Conservation (phyloP, 208 protist genomes). For the Trypanosoma boissoni region DNA sequence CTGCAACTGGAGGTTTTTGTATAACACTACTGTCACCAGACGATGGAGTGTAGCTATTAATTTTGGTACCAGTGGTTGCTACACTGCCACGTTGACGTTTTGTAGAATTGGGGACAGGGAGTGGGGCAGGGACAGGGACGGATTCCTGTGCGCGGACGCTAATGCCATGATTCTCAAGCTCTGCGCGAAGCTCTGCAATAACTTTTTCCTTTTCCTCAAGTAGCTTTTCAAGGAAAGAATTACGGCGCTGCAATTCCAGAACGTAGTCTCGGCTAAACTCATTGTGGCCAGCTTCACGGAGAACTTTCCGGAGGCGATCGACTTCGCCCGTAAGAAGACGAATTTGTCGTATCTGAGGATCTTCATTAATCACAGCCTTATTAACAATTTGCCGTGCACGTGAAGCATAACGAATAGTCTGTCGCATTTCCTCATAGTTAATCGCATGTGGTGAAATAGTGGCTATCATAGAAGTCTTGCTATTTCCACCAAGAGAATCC, state of each 20-base stretch:
- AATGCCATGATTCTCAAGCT: conserved; percentile 35
- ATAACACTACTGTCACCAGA: too few relatives aligned
- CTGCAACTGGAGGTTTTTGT: background rate
- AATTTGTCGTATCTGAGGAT: conserved; percentile 73
- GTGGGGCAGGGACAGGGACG: conserved; percentile 18
- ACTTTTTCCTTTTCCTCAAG: conserved; percentile 51
- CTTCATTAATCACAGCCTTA: conserved; percentile 89
- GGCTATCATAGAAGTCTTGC: conserved; percentile 94
- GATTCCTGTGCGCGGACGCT: conserved; percentile 14
- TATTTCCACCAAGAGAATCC: conserved; percentile 86
- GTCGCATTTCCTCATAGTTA: conserved; percentile 90
- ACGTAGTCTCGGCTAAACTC: conserved; percentile 76
- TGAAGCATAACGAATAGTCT: conserved; percentile 90
- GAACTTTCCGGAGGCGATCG: conserved; percentile 48
- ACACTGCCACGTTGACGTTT: background rate
- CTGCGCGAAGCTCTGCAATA: conserved; percentile 40
- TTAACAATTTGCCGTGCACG: conserved; percentile 92
- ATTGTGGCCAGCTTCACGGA: conserved; percentile 53
- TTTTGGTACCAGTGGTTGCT: too few relatives aligned
- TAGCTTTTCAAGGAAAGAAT: conserved; percentile 37
- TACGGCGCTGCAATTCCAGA: conserved; percentile 18
- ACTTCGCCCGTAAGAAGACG: conserved; percentile 50
- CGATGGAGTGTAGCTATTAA: too few relatives aligned
- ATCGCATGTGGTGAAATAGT: conserved; percentile 86
- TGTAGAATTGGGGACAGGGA: too few relatives aligned